Evolutionary conservation across 306 rosid genomes (phyloP), one percentile per base, ranked within the genome.

Genomic region (Casuarina glauca): DNA sequence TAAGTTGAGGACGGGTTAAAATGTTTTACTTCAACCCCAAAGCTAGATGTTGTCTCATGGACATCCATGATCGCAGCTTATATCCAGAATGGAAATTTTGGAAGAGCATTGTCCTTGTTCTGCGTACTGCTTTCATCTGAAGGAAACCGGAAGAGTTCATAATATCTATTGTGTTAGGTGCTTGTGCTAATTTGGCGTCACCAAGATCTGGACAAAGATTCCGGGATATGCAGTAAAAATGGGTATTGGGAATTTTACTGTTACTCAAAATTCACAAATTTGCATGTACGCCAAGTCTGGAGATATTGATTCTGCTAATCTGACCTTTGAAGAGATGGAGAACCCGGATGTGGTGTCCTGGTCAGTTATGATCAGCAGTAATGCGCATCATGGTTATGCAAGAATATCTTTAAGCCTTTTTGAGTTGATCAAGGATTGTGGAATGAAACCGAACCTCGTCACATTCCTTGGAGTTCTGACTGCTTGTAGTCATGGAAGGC

Each of bases 401-500:
- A 32, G 60, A 51, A 87, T 87, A 75, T 86, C 93, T 71, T 70
- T 87, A 64, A 74, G 72, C 35, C 81, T 75, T 74, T 87, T 87
- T 80, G 84, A 83, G 54, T 76, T 67, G 81, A 83, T 89, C 89
- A 82, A 75, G 70, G 48, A 61, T 72, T 64, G 81, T 75, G 80
- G 86, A 72, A 61, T 82, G 78, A 74, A 72, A 51, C 93, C 93
- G 53, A 89, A 89, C 73, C 81, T 75, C 49, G 54, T 87, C 74
- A 79, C 88, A 1, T 83, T 87, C 53, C 87, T 85, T 42, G 93
- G 89, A 43, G 86, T 89, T 79, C 72, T 89, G 68, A 87, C 85
- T 73, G 91, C 89, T 58, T 89, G 93, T 73, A 87, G 89, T 69
- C 93, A 89, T 79, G 88, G 91, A 73, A 89, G 93, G 71, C 86